These are phyloP conservation scores for Apiospora malaysiana DNA, from an alignment of 2,329 filamentous ascomycete genomes.

Conservation along the genomic window DNA sequence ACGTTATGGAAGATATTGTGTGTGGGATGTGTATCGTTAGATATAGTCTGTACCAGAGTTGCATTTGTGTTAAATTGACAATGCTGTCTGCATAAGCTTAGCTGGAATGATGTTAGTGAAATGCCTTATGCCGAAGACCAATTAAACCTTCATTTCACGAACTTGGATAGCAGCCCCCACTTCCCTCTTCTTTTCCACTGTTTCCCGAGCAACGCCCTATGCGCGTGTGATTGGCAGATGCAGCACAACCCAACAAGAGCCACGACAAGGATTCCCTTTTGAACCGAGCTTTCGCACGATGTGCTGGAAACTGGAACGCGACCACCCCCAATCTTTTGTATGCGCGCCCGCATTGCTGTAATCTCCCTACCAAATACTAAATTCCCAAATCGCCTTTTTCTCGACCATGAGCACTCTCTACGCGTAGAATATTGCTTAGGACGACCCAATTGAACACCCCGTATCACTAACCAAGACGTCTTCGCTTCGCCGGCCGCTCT, in stretches of 20 bases:
- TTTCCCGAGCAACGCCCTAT: constrained; percentile 15
- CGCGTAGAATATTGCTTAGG: constrained; percentile 48
- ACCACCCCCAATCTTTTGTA: constrained; percentile 7
- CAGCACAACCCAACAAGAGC: background rate
- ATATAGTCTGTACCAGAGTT: too few relatives aligned
- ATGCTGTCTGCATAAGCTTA: too few relatives aligned
- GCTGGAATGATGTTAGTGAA: background rate
- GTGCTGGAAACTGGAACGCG: background rate
- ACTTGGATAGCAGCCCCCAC: constrained; percentile 7
- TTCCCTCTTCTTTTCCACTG: constrained; percentile 5
- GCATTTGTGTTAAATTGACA: too few relatives aligned
- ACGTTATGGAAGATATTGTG: too few relatives aligned
- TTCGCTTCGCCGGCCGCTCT: constrained; percentile 36
- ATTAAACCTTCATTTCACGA: background rate
- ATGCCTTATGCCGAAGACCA: background rate
- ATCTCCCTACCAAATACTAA: constrained; percentile 38
- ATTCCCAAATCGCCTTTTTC: constrained; percentile 37
- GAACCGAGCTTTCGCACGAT: constrained; percentile 10
- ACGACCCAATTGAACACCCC: constrained; percentile 17
- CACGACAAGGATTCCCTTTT: constrained; percentile 16
- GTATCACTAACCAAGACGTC: background rate
- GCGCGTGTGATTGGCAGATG: constrained; percentile 11
- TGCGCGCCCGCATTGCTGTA: constrained; percentile 36
- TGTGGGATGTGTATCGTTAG: too few relatives aligned
- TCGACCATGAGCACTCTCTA: constrained; percentile 46